phyloP scores from a whole-genome alignment of 257 asterid species.

The Misopates orontium region DNA sequence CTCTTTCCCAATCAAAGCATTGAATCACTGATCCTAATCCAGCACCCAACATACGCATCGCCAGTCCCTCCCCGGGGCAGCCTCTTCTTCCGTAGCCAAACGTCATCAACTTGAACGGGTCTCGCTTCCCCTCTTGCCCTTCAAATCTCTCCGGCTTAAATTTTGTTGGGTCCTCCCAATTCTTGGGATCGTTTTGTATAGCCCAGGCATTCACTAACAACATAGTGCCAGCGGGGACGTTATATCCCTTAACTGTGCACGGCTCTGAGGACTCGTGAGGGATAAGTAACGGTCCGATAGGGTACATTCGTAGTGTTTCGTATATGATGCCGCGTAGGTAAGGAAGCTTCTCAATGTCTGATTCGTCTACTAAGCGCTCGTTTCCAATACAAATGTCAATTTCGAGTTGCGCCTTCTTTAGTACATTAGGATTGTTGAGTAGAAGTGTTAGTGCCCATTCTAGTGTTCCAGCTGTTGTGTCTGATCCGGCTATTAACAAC shows the following conservation, averaged over 20 bases:
- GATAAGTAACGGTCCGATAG: constrained; percentile 23
- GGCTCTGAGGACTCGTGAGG: constrained; percentile 31
- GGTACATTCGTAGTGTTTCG: constrained; percentile 29
- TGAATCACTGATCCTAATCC: constrained; percentile 25
- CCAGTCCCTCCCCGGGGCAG: constrained; percentile 34
- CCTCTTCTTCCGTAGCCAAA: constrained; percentile 38
- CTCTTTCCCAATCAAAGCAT: constrained; percentile 26
- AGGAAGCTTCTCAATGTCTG: constrained; percentile 16
- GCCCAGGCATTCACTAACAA: constrained; percentile 23
- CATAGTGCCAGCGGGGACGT: constrained; percentile 15
- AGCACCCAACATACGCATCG: constrained; percentile 13
- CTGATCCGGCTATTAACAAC: constrained; percentile 30
- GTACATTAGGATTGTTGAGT: constrained; percentile 29
- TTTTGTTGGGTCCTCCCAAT: constrained; percentile 26
- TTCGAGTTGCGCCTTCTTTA: constrained; percentile 33
- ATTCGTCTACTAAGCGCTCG: constrained; percentile 29
- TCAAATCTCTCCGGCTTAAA: constrained; percentile 36
- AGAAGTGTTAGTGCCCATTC: constrained; percentile 32
- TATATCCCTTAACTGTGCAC: constrained; percentile 21
- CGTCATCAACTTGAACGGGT: constrained; percentile 27
- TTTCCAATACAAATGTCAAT: constrained; percentile 28
- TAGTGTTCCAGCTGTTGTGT: constrained; percentile 33
- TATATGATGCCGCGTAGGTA: constrained; percentile 27
- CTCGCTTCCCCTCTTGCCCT: constrained; percentile 23
- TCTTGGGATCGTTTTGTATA: constrained; percentile 24